phyloP scores from a whole-genome alignment of 164 flowering plant species.

The Pachysandra terminalis region DNA sequence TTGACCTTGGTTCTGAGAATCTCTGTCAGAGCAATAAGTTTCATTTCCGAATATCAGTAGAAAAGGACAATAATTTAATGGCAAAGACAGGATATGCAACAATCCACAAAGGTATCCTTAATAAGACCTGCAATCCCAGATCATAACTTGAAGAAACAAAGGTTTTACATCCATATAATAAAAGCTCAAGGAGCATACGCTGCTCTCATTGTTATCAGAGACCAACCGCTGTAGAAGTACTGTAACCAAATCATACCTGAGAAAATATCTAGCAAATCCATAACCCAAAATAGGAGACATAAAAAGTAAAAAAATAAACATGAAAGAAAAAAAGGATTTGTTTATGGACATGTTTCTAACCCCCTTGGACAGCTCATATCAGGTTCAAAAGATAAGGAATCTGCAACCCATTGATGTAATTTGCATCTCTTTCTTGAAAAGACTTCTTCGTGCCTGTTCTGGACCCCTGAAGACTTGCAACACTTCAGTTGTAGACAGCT shows the following conservation, averaged over 20 bases:
- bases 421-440: constrained; percentile 49
- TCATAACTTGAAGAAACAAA: no score
- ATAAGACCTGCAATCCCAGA: constrained; percentile 1
- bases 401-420: constrained; percentile 40
- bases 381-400: constrained; percentile 28
- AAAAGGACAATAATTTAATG: neutral
- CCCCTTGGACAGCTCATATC: constrained; percentile 34
- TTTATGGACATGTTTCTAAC: constrained; percentile 30
- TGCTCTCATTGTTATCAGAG: constrained; percentile 27
- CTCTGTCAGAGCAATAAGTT: constrained; percentile 21
- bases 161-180: no score
- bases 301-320: constrained; percentile 8
- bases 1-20: constrained; percentile 6
- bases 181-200: constrained; percentile 29
- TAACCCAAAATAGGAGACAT: constrained; percentile 8
- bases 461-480: constrained; percentile 24
- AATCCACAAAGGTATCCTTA: neutral
- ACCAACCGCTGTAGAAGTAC: constrained; percentile 51
- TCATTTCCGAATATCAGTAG: neutral
- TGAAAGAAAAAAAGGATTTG: neutral
- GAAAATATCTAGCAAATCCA: constrained; percentile 9
- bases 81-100: neutral
- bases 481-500: neutral
- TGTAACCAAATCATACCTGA: constrained; percentile 54
- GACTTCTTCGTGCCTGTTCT: constrained; percentile 22